Evolutionary conservation across 345 rosid genomes (phyloP), one percentile per base, ranked within the genome.

Genomic region (Populus euphratica): DNA sequence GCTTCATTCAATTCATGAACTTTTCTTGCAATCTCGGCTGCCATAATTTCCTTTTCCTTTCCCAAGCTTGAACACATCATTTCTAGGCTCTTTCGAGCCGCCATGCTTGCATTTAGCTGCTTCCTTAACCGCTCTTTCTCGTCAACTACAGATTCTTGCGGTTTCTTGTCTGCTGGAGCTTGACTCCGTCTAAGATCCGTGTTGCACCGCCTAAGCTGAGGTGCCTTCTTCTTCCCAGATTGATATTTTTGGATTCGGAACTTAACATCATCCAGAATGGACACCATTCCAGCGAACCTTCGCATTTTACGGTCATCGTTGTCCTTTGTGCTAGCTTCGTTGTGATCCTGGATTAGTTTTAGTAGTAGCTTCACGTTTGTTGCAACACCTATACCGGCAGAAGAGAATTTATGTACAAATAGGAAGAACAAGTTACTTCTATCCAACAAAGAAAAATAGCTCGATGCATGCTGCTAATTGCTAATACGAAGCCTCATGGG

Each of bases 11-110:
- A 23, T 73, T 92, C 93, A 11, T 86, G 87, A 72, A 90, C 96
- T 85, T 87, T 92, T 43, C 80, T 88, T 0, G 94, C 83, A 59
- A 94, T 89, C 80, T 92, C 97, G 0, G 68, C 21, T 0, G 94
- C 91, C 90, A 94, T 94, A 29, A 92, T 89, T 63, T 87, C 92
- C 87, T 89, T 94, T 83, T 94, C 98, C 62, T 90, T 89, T 33
- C 98, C 98, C 80, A 94, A 79, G 90, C 98, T 89, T 10, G 92
- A 88, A 76, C 97, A 91, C 91, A 94, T 84, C 59, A 90, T 82
- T 70, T 91, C 97, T 0, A 92, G 90, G 89, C 91, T 91, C 85
- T 89, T 94, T 80, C 87, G 79, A 2, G 95, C 92, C 0, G 86
- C 83, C 79, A 90, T 50, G 73, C 91, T 87, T 31, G 88, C 86